Conservation (phyloP, 768 basidiomycete species). For the Gautieria morchelliformis region DNA sequence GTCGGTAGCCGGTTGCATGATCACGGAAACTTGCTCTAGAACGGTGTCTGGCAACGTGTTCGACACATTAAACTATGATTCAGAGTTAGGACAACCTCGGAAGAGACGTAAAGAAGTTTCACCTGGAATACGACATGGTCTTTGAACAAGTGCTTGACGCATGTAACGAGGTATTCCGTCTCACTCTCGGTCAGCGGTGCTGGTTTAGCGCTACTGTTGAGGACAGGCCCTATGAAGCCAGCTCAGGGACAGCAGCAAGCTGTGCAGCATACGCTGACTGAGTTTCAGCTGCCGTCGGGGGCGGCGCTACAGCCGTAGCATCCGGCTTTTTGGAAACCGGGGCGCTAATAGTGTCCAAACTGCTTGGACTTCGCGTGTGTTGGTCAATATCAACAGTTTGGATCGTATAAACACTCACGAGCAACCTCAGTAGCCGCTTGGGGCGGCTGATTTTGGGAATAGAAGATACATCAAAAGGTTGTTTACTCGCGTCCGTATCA, state of each 20-base stretch:
- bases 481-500: conserved; percentile 56
- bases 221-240: conserved; percentile 76
- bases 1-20: conserved; percentile 79
- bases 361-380: conserved; percentile 50
- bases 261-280: conserved; percentile 84
- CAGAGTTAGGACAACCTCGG: background rate
- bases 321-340: conserved; percentile 28
- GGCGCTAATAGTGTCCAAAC: conserved; percentile 75
- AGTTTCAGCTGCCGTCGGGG: conserved; percentile 78
- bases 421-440: conserved; percentile 85
- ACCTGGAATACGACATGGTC: conserved; percentile 97
- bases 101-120: conserved; percentile 14
- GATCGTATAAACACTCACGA: conserved; percentile 43
- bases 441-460: conserved; percentile 90
- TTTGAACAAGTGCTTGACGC: conserved; percentile 94
- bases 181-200: conserved; percentile 88
- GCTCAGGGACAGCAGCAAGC: conserved; percentile 77
- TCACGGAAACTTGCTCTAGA: conserved; percentile 85
- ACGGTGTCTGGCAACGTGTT: conserved; percentile 96
- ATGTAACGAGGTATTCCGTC: conserved; percentile 95
- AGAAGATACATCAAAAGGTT: conserved; percentile 74
- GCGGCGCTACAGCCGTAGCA: conserved; percentile 47
- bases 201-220: conserved; percentile 77
- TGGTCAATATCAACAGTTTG: background rate
- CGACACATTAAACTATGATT: conserved; percentile 84